phyloP scores from a whole-genome alignment of 257 asterid species.

The Ligustrum vulgare region DNA sequence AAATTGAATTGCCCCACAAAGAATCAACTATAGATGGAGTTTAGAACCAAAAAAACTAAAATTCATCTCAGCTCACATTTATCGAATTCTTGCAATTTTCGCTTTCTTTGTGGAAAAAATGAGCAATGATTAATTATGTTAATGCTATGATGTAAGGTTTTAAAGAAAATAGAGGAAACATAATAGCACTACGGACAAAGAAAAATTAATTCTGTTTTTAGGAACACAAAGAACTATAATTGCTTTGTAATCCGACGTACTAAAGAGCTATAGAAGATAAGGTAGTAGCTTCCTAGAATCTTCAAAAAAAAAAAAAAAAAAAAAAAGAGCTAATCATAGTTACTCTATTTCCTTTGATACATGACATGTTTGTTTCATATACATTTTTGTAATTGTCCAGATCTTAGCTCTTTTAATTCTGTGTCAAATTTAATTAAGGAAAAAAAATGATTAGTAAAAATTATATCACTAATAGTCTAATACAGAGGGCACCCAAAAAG shows the following conservation, averaged over 20 bases:
- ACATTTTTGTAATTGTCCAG: background rate
- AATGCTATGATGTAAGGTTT: background rate
- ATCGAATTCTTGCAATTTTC: constrained; percentile 58
- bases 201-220: background rate
- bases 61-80: constrained; percentile 45
- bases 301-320: background rate
- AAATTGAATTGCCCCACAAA: no score
- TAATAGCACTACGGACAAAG: background rate
- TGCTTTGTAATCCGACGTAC: background rate
- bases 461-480: background rate
- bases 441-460: background rate
- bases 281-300: background rate
- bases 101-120: constrained; percentile 51
- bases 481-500: background rate
- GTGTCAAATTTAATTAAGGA: background rate
- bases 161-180: background rate
- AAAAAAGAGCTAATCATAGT: background rate
- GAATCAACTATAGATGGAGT: no score
- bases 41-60: no score
- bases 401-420: background rate
- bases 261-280: background rate
- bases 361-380: background rate
- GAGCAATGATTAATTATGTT: background rate
- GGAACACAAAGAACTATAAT: background rate
- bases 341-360: background rate